These are phyloP conservation scores for Sugiyamaella neomexicana DNA, from an alignment of 1,139 yeast species.

Conservation along the genomic window DNA sequence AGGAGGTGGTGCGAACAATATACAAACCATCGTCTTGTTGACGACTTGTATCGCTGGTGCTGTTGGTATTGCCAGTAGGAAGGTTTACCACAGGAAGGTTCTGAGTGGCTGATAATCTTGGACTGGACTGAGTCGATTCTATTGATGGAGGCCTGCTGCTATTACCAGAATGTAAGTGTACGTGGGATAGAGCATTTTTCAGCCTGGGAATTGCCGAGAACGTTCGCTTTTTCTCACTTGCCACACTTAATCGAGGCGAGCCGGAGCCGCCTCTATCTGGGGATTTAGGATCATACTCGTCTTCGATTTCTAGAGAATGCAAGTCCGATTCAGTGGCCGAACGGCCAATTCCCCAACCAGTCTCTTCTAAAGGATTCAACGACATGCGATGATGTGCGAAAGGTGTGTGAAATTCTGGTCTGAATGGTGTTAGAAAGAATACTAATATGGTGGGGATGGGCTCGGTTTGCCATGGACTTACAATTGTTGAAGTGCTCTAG, in stretches of 20 bases:
- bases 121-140: constrained; percentile 14
- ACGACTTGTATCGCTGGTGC: neutral
- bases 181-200: constrained; percentile 29
- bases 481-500: constrained; percentile 6
- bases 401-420: constrained; percentile 14
- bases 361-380: neutral
- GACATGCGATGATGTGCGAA: neutral
- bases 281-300: constrained; percentile 6
- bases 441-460: too few species aligned
- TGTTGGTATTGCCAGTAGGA: too few species aligned
- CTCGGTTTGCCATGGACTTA: constrained; percentile 1
- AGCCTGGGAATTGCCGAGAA: constrained; percentile 26
- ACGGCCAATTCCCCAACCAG: neutral
- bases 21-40: constrained; percentile 14
- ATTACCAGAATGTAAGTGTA: constrained; percentile 23
- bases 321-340: constrained; percentile 2
- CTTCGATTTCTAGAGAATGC: neutral
- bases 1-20: constrained; percentile 13
- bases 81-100: neutral
- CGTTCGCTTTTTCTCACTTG: constrained; percentile 15
- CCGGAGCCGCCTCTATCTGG: neutral
- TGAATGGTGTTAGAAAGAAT: neutral
- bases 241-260: constrained; percentile 7
- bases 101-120: constrained; percentile 11
- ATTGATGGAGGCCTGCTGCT: constrained; percentile 22